Evolutionary conservation across 2,329 filamentous ascomycete genomes (phyloP).

Genomic region (Stagonosporopsis vannaccii): DNA sequence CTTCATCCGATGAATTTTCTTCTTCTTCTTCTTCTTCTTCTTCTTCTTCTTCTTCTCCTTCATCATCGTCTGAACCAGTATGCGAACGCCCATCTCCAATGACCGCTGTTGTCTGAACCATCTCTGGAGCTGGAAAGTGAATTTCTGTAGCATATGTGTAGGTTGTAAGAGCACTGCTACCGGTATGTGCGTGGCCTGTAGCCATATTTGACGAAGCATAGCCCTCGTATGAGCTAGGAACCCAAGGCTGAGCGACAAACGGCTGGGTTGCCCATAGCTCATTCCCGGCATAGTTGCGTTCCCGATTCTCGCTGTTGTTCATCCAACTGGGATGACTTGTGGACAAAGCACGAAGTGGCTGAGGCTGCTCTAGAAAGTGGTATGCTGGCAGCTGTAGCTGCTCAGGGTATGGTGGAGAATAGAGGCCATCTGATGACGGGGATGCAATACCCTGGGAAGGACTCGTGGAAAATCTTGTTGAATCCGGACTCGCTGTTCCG

Average conservation of each 20-base stretch:
- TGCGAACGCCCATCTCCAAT: background rate
- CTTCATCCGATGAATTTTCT: background rate
- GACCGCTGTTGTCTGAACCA: background rate
- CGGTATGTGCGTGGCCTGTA: background rate
- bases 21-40: background rate
- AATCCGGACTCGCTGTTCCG: constrained; percentile 19
- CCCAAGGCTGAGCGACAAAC: constrained; percentile 14
- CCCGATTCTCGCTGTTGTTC: constrained; percentile 5
- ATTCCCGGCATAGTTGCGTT: constrained; percentile 1
- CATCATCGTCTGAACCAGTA: background rate
- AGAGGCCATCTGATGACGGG: constrained; percentile 19
- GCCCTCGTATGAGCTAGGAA: background rate
- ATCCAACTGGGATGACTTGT: constrained; percentile 13
- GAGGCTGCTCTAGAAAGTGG: constrained; percentile 7
- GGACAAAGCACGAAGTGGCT: background rate
- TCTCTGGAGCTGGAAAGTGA: background rate
- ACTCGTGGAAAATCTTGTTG: constrained; percentile 21
- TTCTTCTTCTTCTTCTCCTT: background rate
- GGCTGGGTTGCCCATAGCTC: constrained; percentile 11
- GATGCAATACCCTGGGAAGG: constrained; percentile 8
- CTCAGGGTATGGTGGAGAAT: constrained; percentile 21
- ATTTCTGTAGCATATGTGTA: background rate
- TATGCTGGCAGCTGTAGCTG: constrained; percentile 9
- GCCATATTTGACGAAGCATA: background rate
- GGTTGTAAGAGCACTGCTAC: background rate